A percentile compares a stretch with the other conserved stretches of the same genome.
These are phyloP conservation scores for Euptelea pleiosperma DNA, from an alignment of 164 flowering plant species.

Conservation along the genomic window DNA sequence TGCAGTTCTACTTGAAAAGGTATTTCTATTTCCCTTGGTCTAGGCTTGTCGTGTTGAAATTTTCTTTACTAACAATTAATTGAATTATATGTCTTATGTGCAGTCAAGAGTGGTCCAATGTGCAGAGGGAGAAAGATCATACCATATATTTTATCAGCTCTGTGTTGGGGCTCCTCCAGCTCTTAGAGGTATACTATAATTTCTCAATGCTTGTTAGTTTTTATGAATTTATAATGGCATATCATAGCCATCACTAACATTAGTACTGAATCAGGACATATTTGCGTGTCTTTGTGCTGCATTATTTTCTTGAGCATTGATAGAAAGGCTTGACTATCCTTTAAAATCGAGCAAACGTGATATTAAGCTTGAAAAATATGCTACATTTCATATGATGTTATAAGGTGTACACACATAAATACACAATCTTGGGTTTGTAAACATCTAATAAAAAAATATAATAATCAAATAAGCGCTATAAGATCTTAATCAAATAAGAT, in stretches of 20 bases:
- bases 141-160: slow-evolving; percentile 96
- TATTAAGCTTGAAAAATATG: background rate
- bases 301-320: background rate
- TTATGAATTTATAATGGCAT: background rate
- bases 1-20: slow-evolving; percentile 97
- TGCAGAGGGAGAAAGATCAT: slow-evolving; percentile 89
- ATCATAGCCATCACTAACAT: background rate
- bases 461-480: too few species aligned
- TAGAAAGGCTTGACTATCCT: background rate
- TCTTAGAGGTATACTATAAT: slow-evolving; percentile 59
- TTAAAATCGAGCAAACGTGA: background rate
- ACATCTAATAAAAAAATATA: too few species aligned
- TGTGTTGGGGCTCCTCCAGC: slow-evolving; percentile 85
- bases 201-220: background rate
- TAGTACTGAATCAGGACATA: background rate
- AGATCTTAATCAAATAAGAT: too few species aligned
- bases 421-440: too few species aligned
- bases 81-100: slow-evolving; percentile 24
- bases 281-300: background rate
- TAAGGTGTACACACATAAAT: too few species aligned
- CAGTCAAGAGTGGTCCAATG: slow-evolving; percentile 99
- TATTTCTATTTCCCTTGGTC: slow-evolving; percentile 21
- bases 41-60: slow-evolving; percentile 4
- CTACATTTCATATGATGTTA: background rate
- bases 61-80: slow-evolving; percentile 11